Percentiles rank a stretch among this genome's conserved stretches.
These are phyloP conservation scores for Penicillium cosmopolitanum DNA, from an alignment of 495 filamentous ascomycete genomes.

Conservation along the genomic window DNA sequence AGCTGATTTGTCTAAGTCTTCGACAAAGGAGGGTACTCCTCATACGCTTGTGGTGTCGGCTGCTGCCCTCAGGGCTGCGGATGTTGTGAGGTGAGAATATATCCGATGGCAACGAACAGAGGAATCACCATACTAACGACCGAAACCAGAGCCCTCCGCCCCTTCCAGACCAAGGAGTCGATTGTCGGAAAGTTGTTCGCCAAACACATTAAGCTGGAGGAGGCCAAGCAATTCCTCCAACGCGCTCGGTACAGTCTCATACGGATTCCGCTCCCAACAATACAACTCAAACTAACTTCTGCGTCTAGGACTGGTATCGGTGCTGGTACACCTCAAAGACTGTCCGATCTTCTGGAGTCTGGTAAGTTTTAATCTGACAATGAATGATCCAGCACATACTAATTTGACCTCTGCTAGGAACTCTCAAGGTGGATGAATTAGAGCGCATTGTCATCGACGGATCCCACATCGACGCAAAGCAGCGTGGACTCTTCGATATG, in stretches of 20 bases:
- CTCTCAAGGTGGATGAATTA: slow-evolving; percentile 67
- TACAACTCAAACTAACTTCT: slow-evolving; percentile 19
- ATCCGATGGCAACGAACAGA: neutral
- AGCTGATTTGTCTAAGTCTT: slow-evolving; percentile 57
- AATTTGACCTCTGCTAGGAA: slow-evolving; percentile 53
- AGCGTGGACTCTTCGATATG: slow-evolving; percentile 90
- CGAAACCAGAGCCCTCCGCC: slow-evolving; percentile 64
- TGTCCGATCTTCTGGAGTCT: slow-evolving; percentile 79
- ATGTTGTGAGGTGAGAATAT: slow-evolving; percentile 65
- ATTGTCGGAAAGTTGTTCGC: slow-evolving; percentile 91
- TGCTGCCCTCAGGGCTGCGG: slow-evolving; percentile 80
- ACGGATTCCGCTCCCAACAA: neutral
- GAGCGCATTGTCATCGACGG: slow-evolving; percentile 85
- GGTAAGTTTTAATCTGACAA: slow-evolving; percentile 51
- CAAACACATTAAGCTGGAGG: slow-evolving; percentile 94
- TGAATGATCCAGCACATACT: neutral
- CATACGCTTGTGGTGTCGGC: slow-evolving; percentile 83
- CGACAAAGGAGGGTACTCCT: slow-evolving; percentile 73
- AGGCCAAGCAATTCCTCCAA: slow-evolving; percentile 75
- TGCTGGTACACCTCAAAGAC: slow-evolving; percentile 81
- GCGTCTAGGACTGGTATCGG: slow-evolving; percentile 71
- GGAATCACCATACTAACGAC: neutral
- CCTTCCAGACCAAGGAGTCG: slow-evolving; percentile 76
- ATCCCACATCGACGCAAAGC: slow-evolving; percentile 90
- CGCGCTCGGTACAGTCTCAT: slow-evolving; percentile 53